Percentiles rank a stretch among this genome's conserved stretches.
These are phyloP conservation scores for Fusarium drepaniforme DNA, from an alignment of 2,329 filamentous ascomycete species.

Conservation along the genomic window DNA sequence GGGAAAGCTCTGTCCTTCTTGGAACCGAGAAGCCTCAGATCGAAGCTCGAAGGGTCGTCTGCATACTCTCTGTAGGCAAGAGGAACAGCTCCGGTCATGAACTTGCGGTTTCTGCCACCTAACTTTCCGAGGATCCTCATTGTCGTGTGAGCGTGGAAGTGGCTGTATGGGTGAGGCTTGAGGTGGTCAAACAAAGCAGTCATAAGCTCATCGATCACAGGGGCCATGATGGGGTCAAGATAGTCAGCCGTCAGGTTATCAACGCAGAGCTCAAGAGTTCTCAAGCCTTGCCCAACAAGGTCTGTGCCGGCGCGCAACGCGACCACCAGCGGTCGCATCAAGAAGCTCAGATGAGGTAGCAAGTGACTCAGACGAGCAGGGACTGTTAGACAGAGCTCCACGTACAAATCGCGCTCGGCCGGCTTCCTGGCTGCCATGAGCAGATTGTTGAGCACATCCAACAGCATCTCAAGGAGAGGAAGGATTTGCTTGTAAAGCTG, in stretches of 20 bases:
- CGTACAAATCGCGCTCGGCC: conserved; percentile 92
- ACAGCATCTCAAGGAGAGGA: conserved; percentile 94
- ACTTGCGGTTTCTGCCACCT: conserved; percentile 94
- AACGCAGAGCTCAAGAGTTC: conserved; percentile 95
- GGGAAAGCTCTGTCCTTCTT: conserved; percentile 91
- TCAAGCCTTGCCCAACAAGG: conserved; percentile 91
- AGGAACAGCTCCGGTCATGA: conserved; percentile 89
- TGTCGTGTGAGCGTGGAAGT: conserved; percentile 97
- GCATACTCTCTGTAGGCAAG: conserved; percentile 86
- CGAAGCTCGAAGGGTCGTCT: conserved; percentile 89
- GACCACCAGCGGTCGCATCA: conserved; percentile 98
- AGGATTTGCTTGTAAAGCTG: conserved; percentile 98
- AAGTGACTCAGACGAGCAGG: conserved; percentile 94
- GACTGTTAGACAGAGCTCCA: conserved; percentile 96
- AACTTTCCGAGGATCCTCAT: conserved; percentile 98
- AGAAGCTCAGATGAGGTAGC: conserved; percentile 91
- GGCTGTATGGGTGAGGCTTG: conserved; percentile 92
- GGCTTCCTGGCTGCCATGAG: conserved; percentile 91
- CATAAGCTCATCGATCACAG: conserved; percentile 99
- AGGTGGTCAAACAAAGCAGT: conserved; percentile 96
- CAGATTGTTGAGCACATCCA: conserved; percentile 97
- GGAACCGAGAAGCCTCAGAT: conserved; percentile 89
- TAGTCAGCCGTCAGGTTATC: conserved; percentile 99
- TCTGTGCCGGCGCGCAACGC: conserved; percentile 92
- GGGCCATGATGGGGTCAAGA: conserved; percentile 98